Conservation (phyloP, 495 filamentous ascomycete species). For the Neurospora tetraspora region DNA sequence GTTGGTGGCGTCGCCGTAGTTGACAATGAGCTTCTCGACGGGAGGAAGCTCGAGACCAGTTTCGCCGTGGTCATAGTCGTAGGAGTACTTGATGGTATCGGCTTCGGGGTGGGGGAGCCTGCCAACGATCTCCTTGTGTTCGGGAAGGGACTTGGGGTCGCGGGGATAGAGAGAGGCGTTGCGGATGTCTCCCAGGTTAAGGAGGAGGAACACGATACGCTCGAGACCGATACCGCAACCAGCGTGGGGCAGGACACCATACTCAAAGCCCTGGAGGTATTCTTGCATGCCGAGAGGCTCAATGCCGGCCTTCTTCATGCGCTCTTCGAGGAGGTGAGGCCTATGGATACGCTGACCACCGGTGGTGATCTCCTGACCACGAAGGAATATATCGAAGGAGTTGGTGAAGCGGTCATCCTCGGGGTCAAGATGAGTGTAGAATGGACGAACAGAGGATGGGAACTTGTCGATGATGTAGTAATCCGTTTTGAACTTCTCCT, state of each 20-base stretch:
- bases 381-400: constrained; percentile 92
- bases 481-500: constrained; percentile 77
- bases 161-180: constrained; percentile 75
- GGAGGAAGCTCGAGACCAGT: constrained; percentile 49
- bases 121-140: constrained; percentile 32
- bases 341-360: constrained; percentile 91
- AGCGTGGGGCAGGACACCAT: constrained; percentile 80
- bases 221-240: constrained; percentile 88
- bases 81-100: constrained; percentile 54
- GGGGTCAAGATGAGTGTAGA: constrained; percentile 89
- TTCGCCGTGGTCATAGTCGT: constrained; percentile 29
- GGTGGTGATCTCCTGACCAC: constrained; percentile 85
- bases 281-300: constrained; percentile 71
- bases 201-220: constrained; percentile 71
- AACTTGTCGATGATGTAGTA: constrained; percentile 97
- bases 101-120: constrained; percentile 68
- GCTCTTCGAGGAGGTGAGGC: constrained; percentile 58
- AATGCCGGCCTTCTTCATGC: constrained; percentile 66
- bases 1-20: constrained; percentile 82
- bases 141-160: constrained; percentile 71
- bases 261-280: constrained; percentile 81
- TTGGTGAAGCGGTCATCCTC: constrained; percentile 65
- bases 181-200: constrained; percentile 81
- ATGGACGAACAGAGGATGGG: constrained; percentile 70
- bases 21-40: constrained; percentile 72